phyloP scores from a whole-genome alignment of 768 basidiomycete species.

The Lactarius trivialis region DNA sequence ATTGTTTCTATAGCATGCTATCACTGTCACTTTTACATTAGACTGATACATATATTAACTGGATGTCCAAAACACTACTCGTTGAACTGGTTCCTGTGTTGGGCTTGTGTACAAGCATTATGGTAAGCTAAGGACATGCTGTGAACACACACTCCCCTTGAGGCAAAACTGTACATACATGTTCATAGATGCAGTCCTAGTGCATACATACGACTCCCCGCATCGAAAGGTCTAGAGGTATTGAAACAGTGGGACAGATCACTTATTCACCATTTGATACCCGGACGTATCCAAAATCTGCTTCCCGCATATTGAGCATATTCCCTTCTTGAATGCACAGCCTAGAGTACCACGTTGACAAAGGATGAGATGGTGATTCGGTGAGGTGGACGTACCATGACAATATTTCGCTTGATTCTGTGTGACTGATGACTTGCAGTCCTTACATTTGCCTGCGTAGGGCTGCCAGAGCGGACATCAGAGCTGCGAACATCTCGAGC shows the following conservation, averaged over 20 bases:
- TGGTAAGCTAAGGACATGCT: background rate
- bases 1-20: background rate
- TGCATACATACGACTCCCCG: background rate
- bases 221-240: background rate
- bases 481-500: conserved; percentile 18
- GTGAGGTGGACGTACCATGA: conserved; percentile 50
- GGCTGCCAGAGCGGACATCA: conserved; percentile 42
- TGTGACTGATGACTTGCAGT: conserved; percentile 76
- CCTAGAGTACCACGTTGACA: conserved; percentile 37
- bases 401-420: conserved; percentile 88
- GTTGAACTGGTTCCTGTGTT: background rate
- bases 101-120: background rate
- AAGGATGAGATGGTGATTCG: background rate
- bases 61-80: background rate
- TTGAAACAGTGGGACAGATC: conserved; percentile 18
- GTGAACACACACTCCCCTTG: conserved; percentile 2
- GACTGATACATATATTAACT: background rate
- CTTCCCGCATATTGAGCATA: conserved; percentile 85
- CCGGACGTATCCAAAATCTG: conserved; percentile 77
- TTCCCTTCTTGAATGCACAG: conserved; percentile 81
- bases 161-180: conserved; percentile 1
- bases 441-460: conserved; percentile 82
- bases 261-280: conserved; percentile 84
- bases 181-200: background rate
- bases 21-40: background rate